Evolutionary conservation across 805 yeast species (phyloP).

Genomic region (Saccharomycopsis javanensis): DNA sequence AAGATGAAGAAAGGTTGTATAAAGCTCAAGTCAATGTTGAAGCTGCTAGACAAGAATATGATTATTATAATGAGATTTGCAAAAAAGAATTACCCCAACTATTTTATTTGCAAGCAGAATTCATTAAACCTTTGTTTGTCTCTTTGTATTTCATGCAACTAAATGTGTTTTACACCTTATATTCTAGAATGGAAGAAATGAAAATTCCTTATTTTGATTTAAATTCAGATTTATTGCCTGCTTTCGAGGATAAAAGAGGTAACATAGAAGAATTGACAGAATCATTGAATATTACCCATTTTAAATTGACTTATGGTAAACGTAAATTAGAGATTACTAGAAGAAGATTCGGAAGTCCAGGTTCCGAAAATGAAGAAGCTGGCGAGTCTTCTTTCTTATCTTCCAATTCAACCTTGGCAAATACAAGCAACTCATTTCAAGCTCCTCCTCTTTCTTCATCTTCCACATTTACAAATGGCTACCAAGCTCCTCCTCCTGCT

Average conservation of each 20-base stretch:
- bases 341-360: conserved; percentile 50
- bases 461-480: neutral
- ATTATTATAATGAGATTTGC: conserved; percentile 90
- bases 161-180: conserved; percentile 89
- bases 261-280: conserved; percentile 85
- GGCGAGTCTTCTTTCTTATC: conserved; percentile 9
- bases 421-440: neutral
- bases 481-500: neutral
- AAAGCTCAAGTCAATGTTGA: conserved; percentile 82
- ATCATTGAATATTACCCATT: conserved; percentile 81
- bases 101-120: conserved; percentile 82
- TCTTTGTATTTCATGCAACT: conserved; percentile 95
- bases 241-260: conserved; percentile 75
- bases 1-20: conserved; percentile 87
- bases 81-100: conserved; percentile 82
- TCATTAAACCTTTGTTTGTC: conserved; percentile 88
- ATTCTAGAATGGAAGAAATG: conserved; percentile 87
- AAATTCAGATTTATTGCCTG: conserved; percentile 71
- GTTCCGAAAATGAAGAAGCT: conserved; percentile 8
- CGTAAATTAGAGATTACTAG: conserved; percentile 74
- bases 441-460: neutral
- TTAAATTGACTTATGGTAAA: conserved; percentile 82
- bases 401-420: neutral
- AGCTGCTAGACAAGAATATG: conserved; percentile 90
- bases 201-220: conserved; percentile 94